Percentiles rank a stretch among this genome's conserved stretches.
Evolutionary conservation across 108 stramenopile species (phyloP).

Genomic region (Epipyxis sp.): DNA sequence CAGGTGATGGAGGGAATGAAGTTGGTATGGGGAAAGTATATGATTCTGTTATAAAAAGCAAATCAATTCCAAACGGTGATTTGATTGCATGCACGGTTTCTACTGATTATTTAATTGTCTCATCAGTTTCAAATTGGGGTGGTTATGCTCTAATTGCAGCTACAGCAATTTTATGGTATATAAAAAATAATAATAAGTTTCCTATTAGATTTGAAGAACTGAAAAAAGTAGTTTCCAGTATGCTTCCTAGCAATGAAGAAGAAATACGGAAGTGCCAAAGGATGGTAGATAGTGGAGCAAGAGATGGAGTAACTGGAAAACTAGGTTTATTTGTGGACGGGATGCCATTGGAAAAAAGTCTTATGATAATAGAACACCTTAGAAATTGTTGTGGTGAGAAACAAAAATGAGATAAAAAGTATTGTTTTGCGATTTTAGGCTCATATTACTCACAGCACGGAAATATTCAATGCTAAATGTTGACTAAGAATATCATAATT

Average conservation of each 20-base stretch:
- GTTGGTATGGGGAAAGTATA: conserved; percentile 79
- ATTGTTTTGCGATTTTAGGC: too few species aligned
- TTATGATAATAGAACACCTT: conserved; percentile 3
- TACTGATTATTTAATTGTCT: conserved; percentile 67
- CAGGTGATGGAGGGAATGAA: conserved; percentile 75
- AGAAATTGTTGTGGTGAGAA: too few species aligned
- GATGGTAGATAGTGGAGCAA: conserved; percentile 30
- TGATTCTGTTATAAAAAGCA: conserved; percentile 50
- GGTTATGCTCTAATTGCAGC: conserved; percentile 71
- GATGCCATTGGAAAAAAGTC: conserved; percentile 32
- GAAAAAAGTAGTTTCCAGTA: neutral
- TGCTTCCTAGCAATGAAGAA: neutral
- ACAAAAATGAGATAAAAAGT: too few species aligned
- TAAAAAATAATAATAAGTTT: conserved; percentile 11
- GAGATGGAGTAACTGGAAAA: conserved; percentile 38
- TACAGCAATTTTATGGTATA: conserved; percentile 49
- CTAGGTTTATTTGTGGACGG: conserved; percentile 27
- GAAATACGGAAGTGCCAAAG: neutral
- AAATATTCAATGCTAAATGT: too few species aligned
- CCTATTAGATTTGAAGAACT: neutral
- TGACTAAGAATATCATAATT: too few species aligned
- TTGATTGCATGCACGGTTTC: conserved; percentile 62
- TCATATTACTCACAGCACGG: too few species aligned
- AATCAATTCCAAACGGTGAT: conserved; percentile 61
- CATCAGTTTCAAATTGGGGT: conserved; percentile 80